Percentiles rank a stretch among this genome's conserved stretches.
These are phyloP conservation scores for Syncephalastrum sp. DNA, from an alignment of 371 early-diverging fungal genomes.

Conservation along the genomic window DNA sequence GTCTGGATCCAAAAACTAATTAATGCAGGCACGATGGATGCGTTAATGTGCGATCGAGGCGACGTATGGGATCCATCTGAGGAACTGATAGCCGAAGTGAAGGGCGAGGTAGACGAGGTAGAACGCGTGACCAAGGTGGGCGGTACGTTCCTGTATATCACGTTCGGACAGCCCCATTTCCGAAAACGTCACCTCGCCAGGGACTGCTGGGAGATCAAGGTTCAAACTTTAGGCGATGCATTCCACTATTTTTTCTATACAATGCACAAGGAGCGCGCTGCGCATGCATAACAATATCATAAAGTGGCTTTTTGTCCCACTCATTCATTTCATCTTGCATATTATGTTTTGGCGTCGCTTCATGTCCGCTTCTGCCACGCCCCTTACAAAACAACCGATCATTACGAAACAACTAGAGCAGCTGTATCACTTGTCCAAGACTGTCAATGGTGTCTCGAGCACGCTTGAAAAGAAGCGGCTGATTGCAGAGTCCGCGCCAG, in stretches of 20 bases:
- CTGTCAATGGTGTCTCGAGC: conserved; percentile 36
- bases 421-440: conserved; percentile 26
- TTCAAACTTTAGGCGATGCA: conserved; percentile 64
- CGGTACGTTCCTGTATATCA: conserved; percentile 84
- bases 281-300: too few species aligned
- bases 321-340: too few species aligned
- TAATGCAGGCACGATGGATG: conserved; percentile 66
- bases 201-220: conserved; percentile 65
- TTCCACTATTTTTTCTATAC: conserved; percentile 81
- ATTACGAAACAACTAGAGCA: conserved; percentile 22
- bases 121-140: conserved; percentile 69
- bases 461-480: conserved; percentile 25
- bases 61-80: conserved; percentile 87
- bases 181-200: conserved; percentile 72
- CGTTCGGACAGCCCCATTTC: conserved; percentile 92
- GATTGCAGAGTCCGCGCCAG: conserved; percentile 21
- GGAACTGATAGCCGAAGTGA: conserved; percentile 63
- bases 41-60: conserved; percentile 80
- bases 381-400: too few species aligned
- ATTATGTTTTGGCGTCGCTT: too few species aligned
- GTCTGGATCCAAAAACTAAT: neutral
- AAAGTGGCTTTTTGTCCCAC: too few species aligned
- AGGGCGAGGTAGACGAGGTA: conserved; percentile 77
- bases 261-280: conserved; percentile 34
- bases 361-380: too few species aligned